A percentile compares a stretch with the other conserved stretches of the same genome.
Conservation (phyloP, 1,139 yeast genomes). For the Diutina sp. region DNA sequence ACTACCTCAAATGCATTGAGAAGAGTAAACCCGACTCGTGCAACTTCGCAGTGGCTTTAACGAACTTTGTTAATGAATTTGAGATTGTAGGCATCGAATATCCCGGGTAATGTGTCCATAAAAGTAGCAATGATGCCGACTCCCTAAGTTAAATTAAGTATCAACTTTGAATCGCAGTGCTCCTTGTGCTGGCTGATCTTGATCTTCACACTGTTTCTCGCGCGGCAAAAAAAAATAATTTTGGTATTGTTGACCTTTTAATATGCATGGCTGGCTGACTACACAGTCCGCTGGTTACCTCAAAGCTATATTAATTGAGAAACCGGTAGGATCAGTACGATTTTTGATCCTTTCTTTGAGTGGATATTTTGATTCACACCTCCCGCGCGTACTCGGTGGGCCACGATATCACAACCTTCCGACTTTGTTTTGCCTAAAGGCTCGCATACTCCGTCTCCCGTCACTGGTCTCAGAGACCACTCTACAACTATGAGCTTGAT, state of each 20-base stretch:
- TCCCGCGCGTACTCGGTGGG: not conserved
- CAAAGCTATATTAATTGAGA: not conserved
- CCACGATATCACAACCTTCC: not conserved
- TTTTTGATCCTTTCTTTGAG: not conserved
- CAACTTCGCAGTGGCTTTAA: not conserved
- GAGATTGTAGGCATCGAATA: no score
- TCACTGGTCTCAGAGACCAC: not conserved
- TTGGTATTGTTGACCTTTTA: not conserved
- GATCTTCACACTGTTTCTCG: not conserved
- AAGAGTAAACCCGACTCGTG: not conserved
- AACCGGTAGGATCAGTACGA: not conserved
- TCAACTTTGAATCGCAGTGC: not conserved
- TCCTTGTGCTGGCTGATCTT: not conserved
- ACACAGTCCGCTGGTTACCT: conserved; percentile 1
- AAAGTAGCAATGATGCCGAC: not conserved
- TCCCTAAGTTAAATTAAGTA: not conserved
- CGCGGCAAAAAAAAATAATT: not conserved
- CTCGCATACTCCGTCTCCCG: not conserved
- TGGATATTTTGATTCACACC: not conserved
- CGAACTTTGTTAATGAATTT: no score
- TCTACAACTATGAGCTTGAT: not conserved
- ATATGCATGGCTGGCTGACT: conserved; percentile 1
- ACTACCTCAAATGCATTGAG: not conserved
- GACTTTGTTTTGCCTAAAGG: not conserved
- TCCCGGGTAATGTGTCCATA: no score